Conservation (phyloP, 2,329 filamentous ascomycete species). For the Monilinia polystroma region DNA sequence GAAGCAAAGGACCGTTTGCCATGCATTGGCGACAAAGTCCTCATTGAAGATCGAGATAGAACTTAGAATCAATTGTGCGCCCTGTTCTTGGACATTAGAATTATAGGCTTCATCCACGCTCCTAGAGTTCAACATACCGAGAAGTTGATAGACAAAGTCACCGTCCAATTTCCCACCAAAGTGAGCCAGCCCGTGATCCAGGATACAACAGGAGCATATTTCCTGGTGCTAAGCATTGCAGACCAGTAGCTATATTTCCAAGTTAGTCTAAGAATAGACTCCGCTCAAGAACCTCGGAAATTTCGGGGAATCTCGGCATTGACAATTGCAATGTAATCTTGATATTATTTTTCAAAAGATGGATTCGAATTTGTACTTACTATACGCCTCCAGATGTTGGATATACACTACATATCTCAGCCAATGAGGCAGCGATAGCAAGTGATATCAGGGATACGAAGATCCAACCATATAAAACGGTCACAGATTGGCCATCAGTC, state of each 20-base stretch:
- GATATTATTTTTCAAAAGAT: not conserved
- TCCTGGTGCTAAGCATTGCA: conserved; percentile 63
- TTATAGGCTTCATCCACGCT: not conserved
- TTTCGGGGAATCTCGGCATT: conserved; percentile 15
- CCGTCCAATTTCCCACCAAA: conserved; percentile 71
- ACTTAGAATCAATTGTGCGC: conserved; percentile 62
- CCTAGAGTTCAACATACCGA: conserved; percentile 10
- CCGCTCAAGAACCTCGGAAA: not conserved
- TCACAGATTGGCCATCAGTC: conserved; percentile 66
- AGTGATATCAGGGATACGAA: conserved; percentile 62
- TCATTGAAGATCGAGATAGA: conserved; percentile 71
- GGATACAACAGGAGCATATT: conserved; percentile 65
- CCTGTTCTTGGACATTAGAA: conserved; percentile 45
- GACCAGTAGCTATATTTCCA: conserved; percentile 54
- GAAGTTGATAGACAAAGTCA: conserved; percentile 52
- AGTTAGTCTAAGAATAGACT: conserved; percentile 17
- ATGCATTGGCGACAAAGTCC: conserved; percentile 63
- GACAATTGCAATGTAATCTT: not conserved
- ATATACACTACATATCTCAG: conserved; percentile 68
- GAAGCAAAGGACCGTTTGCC: conserved; percentile 70
- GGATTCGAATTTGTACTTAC: not conserved
- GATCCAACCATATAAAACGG: conserved; percentile 69
- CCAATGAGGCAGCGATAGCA: conserved; percentile 63
- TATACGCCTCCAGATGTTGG: conserved; percentile 69
- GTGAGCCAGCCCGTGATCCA: conserved; percentile 73